A percentile compares a stretch with the other conserved stretches of the same genome.
These are phyloP conservation scores for Arthrobotrys sphaeroides DNA, from an alignment of 2,329 filamentous ascomycete species.

Conservation along the genomic window DNA sequence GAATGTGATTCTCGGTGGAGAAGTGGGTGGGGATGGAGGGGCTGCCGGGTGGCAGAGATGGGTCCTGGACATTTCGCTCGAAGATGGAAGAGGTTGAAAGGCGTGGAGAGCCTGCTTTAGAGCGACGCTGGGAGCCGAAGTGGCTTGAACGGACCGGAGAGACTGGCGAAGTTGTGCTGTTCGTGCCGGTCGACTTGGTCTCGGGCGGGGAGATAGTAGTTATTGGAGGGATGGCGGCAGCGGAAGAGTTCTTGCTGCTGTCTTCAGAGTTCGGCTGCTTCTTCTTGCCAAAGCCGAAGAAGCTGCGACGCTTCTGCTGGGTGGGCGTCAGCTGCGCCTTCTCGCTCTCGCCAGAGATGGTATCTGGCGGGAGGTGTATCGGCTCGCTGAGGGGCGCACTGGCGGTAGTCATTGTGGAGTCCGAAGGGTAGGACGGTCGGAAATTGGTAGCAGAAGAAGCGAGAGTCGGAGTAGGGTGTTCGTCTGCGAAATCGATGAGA, in stretches of 20 bases:
- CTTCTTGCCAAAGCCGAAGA: constrained; percentile 73
- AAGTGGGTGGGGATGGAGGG: constrained; percentile 93
- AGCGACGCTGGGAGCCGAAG: constrained; percentile 54
- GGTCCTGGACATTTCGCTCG: constrained; percentile 83
- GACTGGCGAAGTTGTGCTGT: constrained; percentile 54
- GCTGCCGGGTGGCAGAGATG: constrained; percentile 67
- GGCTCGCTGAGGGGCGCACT: constrained; percentile 31
- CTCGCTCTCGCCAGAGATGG: constrained; percentile 38
- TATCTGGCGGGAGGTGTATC: constrained; percentile 52
- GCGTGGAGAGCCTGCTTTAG: constrained; percentile 64
- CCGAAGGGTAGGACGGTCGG: not conserved
- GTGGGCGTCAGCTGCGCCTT: constrained; percentile 49
- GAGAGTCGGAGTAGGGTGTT: not conserved
- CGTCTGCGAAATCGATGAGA: constrained; percentile 40
- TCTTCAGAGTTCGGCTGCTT: constrained; percentile 65
- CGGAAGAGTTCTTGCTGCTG: constrained; percentile 59
- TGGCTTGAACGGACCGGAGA: constrained; percentile 77
- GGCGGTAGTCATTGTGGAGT: constrained; percentile 40
- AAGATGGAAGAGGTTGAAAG: constrained; percentile 70
- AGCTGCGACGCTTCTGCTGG: constrained; percentile 55
- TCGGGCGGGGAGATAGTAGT: constrained; percentile 61
- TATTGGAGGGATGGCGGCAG: constrained; percentile 58
- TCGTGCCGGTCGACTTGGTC: constrained; percentile 36
- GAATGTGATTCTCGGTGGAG: constrained; percentile 92
- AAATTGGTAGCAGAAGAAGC: not conserved